Base-by-base conservation (phyloP, 2,329 filamentous ascomycete species). In the Aspergillus latus region DNA sequence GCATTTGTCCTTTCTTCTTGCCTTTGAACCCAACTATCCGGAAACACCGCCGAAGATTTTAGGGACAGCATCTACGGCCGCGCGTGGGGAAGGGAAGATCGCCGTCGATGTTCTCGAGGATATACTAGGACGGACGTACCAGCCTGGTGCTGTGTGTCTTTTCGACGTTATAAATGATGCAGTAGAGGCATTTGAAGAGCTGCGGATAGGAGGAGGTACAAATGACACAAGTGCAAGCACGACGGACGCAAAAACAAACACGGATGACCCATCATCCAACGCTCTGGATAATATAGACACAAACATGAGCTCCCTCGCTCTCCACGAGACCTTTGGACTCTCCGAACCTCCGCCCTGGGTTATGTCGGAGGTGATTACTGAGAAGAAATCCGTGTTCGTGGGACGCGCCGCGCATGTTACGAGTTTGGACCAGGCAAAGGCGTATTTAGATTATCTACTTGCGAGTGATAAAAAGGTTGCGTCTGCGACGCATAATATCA, bases 401-500 rank as follows among this genome's bases (percentile, higher is more conserved):
- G 94, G 89, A 1, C 87, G 92, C 36, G 87, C 84, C 34, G 88
- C 89, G 0, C 75, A 74, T 2, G 90, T 96, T 1, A 77, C 80
- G 0, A 89, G 87, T 3, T 84, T 89, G 0, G 77, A 81, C 0
- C 84, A 94, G 72, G 93, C 92, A 2, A 84, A 85, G 56, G 74
- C 77, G 2, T 92, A 84, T 67, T 76, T 97, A 1, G 80, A 84
- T 43, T 87, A 95, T 71, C 81, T 99, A 1, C 80, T 97, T 6
- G 82, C 87, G 4, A 89, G 86, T 7, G 92, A 97, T 74, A 92
- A 89, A 75, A 91, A 89, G 64, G 87, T 91, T 36, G 87, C 91
- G n/a, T 79, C 82, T 46, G 94, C 94, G 4, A 92, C 93, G 58
- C 94, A 99, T 73, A 97, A 97, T 72, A 97, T 99, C 69, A 92